Conservation (phyloP, 805 yeast genomes). For the Zygotorulaspora danielsina region DNA sequence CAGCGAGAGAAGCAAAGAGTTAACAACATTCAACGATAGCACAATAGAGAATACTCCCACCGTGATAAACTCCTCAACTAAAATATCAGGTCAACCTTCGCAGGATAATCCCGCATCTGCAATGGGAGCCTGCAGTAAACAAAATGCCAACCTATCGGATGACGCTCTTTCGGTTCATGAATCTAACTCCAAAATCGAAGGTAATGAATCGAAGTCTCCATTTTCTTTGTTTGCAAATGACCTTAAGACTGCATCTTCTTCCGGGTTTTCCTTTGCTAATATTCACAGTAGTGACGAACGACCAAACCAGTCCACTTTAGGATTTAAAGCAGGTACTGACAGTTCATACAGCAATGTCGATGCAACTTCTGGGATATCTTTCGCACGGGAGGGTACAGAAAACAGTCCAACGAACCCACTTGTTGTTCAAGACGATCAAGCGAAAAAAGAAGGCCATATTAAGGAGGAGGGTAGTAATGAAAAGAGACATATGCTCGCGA, state of each 20-base stretch:
- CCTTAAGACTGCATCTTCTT: constrained; percentile 16
- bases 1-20: too few relatives aligned
- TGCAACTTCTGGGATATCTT: too few relatives aligned
- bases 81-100: not conserved
- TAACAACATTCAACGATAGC: constrained; percentile 16
- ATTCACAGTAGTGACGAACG: constrained; percentile 1
- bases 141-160: constrained; percentile 24
- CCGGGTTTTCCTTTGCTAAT: constrained; percentile 18
- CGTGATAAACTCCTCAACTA: not conserved
- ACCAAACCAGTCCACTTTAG: not conserved
- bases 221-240: constrained; percentile 27
- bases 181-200: not conserved
- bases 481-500: too few relatives aligned
- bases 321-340: not conserved
- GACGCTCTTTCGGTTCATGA: constrained; percentile 8
- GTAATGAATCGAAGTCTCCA: constrained; percentile 19
- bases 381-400: too few relatives aligned
- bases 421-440: too few relatives aligned
- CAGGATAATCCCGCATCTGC: constrained; percentile 19
- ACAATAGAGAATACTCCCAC: constrained; percentile 26
- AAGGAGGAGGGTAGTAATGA: too few relatives aligned
- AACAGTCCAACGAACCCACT: too few relatives aligned
- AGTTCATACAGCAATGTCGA: not conserved
- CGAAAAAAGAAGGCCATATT: too few relatives aligned
- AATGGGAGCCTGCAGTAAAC: constrained; percentile 28